A percentile compares a stretch with the other conserved stretches of the same genome.
Conservation (phyloP, 1,139 yeast genomes). For the Diutina pseudorugosa region DNA sequence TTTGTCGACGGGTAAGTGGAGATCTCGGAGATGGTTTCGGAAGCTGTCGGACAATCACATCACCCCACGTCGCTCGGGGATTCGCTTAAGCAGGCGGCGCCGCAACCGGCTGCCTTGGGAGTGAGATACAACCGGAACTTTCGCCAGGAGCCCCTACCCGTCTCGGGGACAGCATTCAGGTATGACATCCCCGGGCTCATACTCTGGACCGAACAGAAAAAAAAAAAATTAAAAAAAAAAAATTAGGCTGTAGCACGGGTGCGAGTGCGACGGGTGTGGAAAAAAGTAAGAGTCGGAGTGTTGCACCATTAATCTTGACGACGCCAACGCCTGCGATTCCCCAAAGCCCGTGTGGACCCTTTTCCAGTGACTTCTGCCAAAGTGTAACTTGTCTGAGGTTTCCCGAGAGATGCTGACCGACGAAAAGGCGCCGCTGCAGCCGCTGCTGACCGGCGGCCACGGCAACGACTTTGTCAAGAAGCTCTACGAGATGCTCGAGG, state of each 20-base stretch:
- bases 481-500: slow-evolving; percentile 74
- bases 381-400: not conserved
- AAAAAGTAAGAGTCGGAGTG: not conserved
- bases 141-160: not conserved
- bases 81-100: not conserved
- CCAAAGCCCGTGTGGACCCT: not conserved
- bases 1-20: too few relatives aligned
- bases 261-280: not conserved
- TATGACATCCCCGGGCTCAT: not conserved
- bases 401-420: not conserved
- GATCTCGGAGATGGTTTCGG: too few relatives aligned
- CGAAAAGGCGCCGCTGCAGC: not conserved
- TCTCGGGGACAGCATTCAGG: not conserved
- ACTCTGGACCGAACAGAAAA: too few relatives aligned
- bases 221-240: too few relatives aligned
- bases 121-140: not conserved
- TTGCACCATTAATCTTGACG: not conserved
- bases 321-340: not conserved
- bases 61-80: too few relatives aligned
- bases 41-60: too few relatives aligned
- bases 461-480: slow-evolving; percentile 63
- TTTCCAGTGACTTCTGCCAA: not conserved
- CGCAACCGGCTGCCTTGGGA: too few relatives aligned
- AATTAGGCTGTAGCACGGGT: not conserved
- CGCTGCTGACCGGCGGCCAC: not conserved